Evolutionary conservation across 75 land plant species (phyloP).

Genomic region (Pinus tabuliformis): DNA sequence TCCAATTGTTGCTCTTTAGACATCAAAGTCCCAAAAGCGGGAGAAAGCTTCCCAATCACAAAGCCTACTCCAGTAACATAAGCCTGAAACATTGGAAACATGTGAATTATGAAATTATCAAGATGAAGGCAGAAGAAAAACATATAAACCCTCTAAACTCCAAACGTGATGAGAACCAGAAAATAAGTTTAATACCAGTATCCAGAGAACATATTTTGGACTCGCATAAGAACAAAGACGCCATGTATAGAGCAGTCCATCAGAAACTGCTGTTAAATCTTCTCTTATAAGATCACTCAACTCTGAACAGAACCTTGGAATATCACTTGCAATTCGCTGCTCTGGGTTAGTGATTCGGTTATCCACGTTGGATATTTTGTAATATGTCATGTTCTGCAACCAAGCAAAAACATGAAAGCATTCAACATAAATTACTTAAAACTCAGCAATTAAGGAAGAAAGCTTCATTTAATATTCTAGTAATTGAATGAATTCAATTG

Average conservation of each 20-base stretch:
- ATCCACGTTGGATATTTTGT: slow-evolving; percentile 98
- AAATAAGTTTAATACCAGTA: slow-evolving; percentile 61
- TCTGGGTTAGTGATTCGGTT: slow-evolving; percentile 82
- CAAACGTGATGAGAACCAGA: slow-evolving; percentile 6
- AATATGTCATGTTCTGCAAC: slow-evolving; percentile 96
- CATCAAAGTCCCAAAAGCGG: slow-evolving; percentile 96
- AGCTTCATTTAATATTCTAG: background rate
- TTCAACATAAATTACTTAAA: slow-evolving; percentile 1
- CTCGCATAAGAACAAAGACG: slow-evolving; percentile 98
- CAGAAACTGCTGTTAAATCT: slow-evolving; percentile 79
- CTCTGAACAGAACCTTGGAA: slow-evolving; percentile 90
- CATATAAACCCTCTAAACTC: background rate
- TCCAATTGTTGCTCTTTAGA: slow-evolving; percentile 95
- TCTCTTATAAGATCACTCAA: slow-evolving; percentile 97
- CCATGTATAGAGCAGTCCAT: slow-evolving; percentile 93
- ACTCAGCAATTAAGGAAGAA: background rate
- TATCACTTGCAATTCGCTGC: slow-evolving; percentile 98
- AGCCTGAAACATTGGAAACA: slow-evolving; percentile 42
- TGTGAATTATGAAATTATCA: background rate
- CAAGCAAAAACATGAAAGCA: background rate
- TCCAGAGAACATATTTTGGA: slow-evolving; percentile 96
- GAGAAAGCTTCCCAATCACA: slow-evolving; percentile 74
- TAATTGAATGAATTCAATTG: background rate
- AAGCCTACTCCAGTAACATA: slow-evolving; percentile 88
- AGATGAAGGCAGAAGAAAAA: background rate